Base-by-base conservation (phyloP, 805 yeast species). In the Candida patagonica region DNA sequence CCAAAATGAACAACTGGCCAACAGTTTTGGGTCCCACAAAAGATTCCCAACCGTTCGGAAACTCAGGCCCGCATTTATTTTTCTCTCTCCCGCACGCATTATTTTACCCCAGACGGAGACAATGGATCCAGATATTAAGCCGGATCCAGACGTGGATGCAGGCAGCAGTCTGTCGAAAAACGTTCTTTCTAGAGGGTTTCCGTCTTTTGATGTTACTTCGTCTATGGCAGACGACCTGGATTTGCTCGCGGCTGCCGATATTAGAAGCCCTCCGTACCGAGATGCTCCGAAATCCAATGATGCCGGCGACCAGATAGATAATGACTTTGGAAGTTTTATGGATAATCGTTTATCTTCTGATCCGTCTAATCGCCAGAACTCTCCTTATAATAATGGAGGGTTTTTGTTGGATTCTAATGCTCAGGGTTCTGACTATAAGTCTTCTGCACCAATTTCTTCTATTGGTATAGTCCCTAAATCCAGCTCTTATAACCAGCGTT, bases 141-240 rank as follows among this genome's bases (percentile, higher is more conserved):
- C 19, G 17, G 38, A 27, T 16, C 38, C 25, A 12, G 32, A 27
- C 29, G 38, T 26, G 24, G 15, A 9, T 9, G 32, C 27, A 3
- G 27, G 20, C 20, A 15, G 19, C 15, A 13, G 17, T 16, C 16
- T 34, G 26, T 34, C 37, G 30, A 27, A 29, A n/a, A 23, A 23
- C 37, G 26, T 34, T 4, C 12, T 34, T 16, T 15, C 37, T 9
- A 20, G 37, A 16, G 37, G 29, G 4, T 34, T 20, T 22, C n/a
- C 19, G 29, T 15, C 17, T n/a, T 33, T 29, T 15, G 37, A 40
- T 21, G 35, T 23, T 12, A 26, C 42, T 7, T 34, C 40, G 15
- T 43, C 50, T 31, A 42, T 39, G 41, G 49, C 48, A 29, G 49
- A 49, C 30, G 53, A 49, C 21, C 35, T 45, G 20, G 57, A 53